Percentiles rank a stretch among this genome's conserved stretches.
Evolutionary conservation across 352 stramenopile genomes (phyloP).

Genomic region (Phytophthora pini): DNA sequence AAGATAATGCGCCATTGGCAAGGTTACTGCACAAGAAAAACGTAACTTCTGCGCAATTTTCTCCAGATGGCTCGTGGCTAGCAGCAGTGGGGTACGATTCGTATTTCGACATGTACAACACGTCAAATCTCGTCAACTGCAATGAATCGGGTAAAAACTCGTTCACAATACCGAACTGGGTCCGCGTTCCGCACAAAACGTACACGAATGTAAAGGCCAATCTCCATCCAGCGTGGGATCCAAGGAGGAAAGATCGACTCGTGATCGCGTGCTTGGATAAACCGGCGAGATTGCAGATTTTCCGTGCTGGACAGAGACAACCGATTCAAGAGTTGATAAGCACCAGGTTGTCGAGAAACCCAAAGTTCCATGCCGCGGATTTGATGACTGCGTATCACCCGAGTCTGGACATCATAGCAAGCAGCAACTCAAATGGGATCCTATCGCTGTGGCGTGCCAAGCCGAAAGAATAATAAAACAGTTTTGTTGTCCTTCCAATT

Average conservation of each 20-base stretch:
- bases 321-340: constrained; percentile 64
- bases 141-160: constrained; percentile 33
- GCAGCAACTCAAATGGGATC: constrained; percentile 63
- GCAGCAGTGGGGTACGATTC: constrained; percentile 73
- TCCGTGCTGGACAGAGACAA: constrained; percentile 46
- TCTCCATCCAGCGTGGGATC: constrained; percentile 72
- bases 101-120: constrained; percentile 68
- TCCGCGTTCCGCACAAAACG: constrained; percentile 59
- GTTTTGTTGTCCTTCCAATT: neutral
- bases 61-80: constrained; percentile 58
- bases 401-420: constrained; percentile 60
- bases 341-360: constrained; percentile 32
- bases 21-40: constrained; percentile 56
- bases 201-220: constrained; percentile 71
- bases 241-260: constrained; percentile 60
- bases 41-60: constrained; percentile 83
- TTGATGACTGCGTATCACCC: constrained; percentile 83
- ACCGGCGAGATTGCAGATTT: constrained; percentile 72
- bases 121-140: constrained; percentile 11
- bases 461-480: constrained; percentile 5
- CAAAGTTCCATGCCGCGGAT: constrained; percentile 32
- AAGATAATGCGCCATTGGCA: constrained; percentile 41
- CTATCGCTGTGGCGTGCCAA: constrained; percentile 53
- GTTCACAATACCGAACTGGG: constrained; percentile 40
- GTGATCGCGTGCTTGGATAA: constrained; percentile 72